Evolutionary conservation across 495 filamentous ascomycete genomes (phyloP).

Genomic region (Hypoxylon lienhwacheense): DNA sequence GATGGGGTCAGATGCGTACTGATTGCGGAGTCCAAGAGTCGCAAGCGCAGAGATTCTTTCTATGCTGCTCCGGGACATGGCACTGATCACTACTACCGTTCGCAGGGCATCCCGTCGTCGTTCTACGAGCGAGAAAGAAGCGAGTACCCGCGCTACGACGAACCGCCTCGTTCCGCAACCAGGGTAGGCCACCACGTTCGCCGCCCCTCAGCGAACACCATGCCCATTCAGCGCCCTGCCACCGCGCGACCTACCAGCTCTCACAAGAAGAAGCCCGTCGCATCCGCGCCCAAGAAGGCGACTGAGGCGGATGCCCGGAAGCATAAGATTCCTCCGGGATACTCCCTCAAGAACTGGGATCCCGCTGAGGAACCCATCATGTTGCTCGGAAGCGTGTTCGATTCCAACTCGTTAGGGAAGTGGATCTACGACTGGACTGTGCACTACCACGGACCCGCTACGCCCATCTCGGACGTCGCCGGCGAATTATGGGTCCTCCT

Average conservation of each 20-base stretch:
- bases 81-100: constrained; percentile 60
- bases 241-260: constrained; percentile 47
- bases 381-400: constrained; percentile 92
- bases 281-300: constrained; percentile 55
- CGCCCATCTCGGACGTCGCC: constrained; percentile 88
- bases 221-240: constrained; percentile 44
- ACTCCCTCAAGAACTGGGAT: constrained; percentile 99
- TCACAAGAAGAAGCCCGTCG: constrained; percentile 35
- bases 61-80: constrained; percentile 50
- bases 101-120: constrained; percentile 48
- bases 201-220: constrained; percentile 48
- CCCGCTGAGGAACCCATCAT: constrained; percentile 89
- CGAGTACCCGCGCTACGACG: constrained; percentile 42
- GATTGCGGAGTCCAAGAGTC: constrained; percentile 48
- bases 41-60: constrained; percentile 44
- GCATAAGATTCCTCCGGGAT: constrained; percentile 84
- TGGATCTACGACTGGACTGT: constrained; percentile 99
- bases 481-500: constrained; percentile 94
- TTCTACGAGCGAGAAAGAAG: constrained; percentile 44
- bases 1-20: constrained; percentile 51
- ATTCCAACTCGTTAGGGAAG: constrained; percentile 95
- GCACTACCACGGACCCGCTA: constrained; percentile 81
- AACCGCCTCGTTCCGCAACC: constrained; percentile 49
- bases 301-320: constrained; percentile 82
- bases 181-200: constrained; percentile 49